Percentiles rank a stretch among this genome's conserved stretches.
These are phyloP conservation scores for Hypoxylon rubiginosum DNA, from an alignment of 2,329 filamentous ascomycete genomes.

Conservation along the genomic window DNA sequence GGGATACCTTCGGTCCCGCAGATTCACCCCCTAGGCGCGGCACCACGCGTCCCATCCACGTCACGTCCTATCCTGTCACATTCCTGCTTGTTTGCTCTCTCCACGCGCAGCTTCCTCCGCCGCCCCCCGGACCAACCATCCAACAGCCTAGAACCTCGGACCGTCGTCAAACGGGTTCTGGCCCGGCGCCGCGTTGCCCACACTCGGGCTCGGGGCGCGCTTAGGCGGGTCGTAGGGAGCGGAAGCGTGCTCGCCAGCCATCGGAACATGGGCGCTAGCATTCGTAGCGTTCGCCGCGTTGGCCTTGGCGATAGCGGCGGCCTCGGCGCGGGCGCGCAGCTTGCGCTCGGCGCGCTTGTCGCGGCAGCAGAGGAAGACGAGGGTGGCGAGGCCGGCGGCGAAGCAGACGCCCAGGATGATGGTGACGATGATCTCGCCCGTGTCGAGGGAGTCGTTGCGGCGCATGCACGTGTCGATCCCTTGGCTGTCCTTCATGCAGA, in stretches of 20 bases:
- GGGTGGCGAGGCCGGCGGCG: constrained; percentile 54
- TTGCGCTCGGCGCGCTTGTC: constrained; percentile 62
- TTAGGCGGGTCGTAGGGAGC: constrained; percentile 4
- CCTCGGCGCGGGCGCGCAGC: constrained; percentile 62
- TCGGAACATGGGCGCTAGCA: neutral
- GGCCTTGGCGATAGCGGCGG: constrained; percentile 61
- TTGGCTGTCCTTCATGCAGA: constrained; percentile 60
- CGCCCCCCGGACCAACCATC: neutral
- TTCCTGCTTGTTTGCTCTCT: neutral
- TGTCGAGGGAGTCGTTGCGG: constrained; percentile 56
- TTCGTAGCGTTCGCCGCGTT: constrained; percentile 51
- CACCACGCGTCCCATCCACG: neutral
- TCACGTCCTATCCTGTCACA: neutral
- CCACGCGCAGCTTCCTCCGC: neutral
- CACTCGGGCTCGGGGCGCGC: constrained; percentile 16
- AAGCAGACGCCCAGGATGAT: constrained; percentile 61
- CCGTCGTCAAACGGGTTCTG: constrained; percentile 33
- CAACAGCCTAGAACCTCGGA: neutral
- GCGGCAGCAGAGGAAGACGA: constrained; percentile 66
- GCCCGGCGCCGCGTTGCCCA: neutral
- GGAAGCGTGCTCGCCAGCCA: neutral
- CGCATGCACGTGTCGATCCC: constrained; percentile 61
- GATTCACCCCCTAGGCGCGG: too few species aligned
- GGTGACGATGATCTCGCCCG: constrained; percentile 62
- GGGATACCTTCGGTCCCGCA: neutral